These are phyloP conservation scores for Dendrobium nobile DNA, from an alignment of 106 monocot genomes.

Conservation along the genomic window DNA sequence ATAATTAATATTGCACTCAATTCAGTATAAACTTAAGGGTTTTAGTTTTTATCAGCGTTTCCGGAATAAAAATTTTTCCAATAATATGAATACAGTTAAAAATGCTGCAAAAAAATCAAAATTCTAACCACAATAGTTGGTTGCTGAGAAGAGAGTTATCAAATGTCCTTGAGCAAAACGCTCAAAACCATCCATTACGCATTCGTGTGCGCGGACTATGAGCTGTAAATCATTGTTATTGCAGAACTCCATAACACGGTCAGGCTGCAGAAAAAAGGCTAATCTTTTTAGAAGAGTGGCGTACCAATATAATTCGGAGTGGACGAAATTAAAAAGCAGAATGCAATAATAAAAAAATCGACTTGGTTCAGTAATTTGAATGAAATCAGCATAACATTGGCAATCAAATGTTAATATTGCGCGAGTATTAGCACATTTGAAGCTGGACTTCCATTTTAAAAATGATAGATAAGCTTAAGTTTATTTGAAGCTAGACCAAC, in stretches of 20 bases:
- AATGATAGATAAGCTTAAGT: no score
- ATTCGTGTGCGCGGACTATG: constrained; percentile 95
- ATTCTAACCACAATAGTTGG: constrained; percentile 87
- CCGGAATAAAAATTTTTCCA: no score
- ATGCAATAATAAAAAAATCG: not conserved
- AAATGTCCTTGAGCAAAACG: constrained; percentile 98
- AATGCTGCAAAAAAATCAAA: not conserved
- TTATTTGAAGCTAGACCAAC: no score
- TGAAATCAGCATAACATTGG: no score
- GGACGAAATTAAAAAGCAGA: not conserved
- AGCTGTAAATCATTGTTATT: constrained; percentile 90
- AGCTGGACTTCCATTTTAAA: no score
- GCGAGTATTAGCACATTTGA: no score
- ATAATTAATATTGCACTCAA: no score
- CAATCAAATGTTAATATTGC: no score
- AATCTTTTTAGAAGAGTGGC: not conserved
- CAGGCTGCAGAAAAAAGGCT: constrained; percentile 58
- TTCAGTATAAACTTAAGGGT: no score
- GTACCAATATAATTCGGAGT: not conserved
- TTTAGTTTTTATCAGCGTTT: no score
- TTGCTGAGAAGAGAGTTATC: constrained; percentile 97
- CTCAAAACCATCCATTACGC: constrained; percentile 99
- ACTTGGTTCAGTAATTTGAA: not conserved
- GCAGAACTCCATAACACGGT: constrained; percentile 99
- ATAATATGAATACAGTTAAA: no score